phyloP scores from a whole-genome alignment of 768 basidiomycete genomes.

The Tylopilus plumbeoviolaceoides region DNA sequence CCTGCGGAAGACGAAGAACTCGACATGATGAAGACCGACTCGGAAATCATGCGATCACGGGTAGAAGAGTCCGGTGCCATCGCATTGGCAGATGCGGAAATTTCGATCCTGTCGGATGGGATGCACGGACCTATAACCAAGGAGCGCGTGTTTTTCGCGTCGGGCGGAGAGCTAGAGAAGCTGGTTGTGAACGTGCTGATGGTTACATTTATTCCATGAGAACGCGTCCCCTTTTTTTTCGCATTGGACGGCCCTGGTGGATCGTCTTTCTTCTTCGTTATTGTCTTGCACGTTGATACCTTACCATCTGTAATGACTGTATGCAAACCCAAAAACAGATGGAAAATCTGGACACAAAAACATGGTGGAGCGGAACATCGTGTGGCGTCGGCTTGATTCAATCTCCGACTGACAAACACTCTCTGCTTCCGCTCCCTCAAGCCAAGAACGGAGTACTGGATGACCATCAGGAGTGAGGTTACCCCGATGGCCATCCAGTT shows the following conservation, averaged over 20 bases:
- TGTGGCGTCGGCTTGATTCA: too few relatives aligned
- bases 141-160: conserved; percentile 66
- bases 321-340: conserved; percentile 10
- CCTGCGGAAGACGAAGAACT: conserved; percentile 35
- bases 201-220: conserved; percentile 64
- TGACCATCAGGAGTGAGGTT: background rate
- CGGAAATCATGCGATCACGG: conserved; percentile 42
- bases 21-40: conserved; percentile 25
- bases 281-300: background rate
- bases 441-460: background rate
- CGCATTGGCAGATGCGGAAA: conserved; percentile 57
- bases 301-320: conserved; percentile 10
- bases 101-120: conserved; percentile 56
- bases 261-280: background rate
- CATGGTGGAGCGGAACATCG: background rate
- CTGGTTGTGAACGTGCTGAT: conserved; percentile 72
- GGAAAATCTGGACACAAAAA: background rate
- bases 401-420: too few relatives aligned
- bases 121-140: conserved; percentile 48
- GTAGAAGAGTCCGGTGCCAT: conserved; percentile 70
- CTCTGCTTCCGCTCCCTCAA: too few relatives aligned
- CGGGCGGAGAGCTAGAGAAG: conserved; percentile 64
- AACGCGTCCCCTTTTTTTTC: background rate
- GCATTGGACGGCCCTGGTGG: conserved; percentile 4
- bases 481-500: background rate